These are phyloP conservation scores for Chytriomyces sp. DNA, from an alignment of 192 early-diverging fungal species.

Conservation along the genomic window DNA sequence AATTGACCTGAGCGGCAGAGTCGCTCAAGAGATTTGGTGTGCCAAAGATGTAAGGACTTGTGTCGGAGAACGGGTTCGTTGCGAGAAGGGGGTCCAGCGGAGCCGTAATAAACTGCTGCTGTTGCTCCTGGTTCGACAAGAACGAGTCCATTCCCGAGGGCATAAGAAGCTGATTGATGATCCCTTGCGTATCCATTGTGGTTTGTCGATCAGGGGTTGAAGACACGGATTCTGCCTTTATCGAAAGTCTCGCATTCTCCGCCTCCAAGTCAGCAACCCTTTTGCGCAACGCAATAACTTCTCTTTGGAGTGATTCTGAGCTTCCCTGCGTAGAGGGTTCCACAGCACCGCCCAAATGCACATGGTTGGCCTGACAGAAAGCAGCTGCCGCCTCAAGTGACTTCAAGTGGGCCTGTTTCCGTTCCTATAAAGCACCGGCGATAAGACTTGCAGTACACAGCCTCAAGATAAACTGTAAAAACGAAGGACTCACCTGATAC, in stretches of 20 bases:
- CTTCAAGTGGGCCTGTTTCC: slow-evolving; percentile 21
- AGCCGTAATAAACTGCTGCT: not conserved
- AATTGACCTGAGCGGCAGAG: no score
- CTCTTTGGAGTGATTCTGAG: no score
- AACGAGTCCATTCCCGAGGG: not conserved
- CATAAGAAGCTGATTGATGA: not conserved
- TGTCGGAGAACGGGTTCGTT: not conserved
- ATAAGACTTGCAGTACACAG: not conserved
- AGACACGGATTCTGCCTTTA: not conserved
- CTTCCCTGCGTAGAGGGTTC: no score
- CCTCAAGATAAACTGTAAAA: not conserved
- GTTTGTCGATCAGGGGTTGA: not conserved
- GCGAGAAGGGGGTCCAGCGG: not conserved
- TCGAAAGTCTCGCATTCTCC: not conserved
- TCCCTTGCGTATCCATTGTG: not conserved
- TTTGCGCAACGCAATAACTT: slow-evolving; percentile 11
- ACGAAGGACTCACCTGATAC: slow-evolving; percentile 1
- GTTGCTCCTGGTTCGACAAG: not conserved
- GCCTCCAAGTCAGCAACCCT: slow-evolving; percentile 8
- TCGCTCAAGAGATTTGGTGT: not conserved
- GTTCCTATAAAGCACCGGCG: slow-evolving; percentile 11
- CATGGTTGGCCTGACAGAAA: no score
- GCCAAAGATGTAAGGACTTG: not conserved
- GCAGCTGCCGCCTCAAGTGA: slow-evolving; percentile 11
- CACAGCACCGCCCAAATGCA: no score